Conservation (phyloP, 202 grass and related monocot genomes). For the Cymbopogon flexuosus region DNA sequence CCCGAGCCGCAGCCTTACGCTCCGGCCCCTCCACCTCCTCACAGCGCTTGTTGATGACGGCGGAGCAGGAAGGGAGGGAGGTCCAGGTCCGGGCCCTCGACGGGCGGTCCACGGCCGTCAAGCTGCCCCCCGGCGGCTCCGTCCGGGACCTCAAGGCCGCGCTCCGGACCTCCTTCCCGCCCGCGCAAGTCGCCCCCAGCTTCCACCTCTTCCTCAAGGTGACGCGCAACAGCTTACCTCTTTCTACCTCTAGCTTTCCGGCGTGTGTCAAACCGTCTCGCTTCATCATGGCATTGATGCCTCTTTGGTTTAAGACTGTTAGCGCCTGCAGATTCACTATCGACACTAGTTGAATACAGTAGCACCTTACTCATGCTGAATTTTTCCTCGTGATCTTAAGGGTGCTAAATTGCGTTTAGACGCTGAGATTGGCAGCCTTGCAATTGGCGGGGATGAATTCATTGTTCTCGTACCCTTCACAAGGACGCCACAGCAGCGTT, state of each 20-base stretch:
- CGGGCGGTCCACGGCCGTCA: slow-evolving; percentile 46
- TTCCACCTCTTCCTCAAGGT: slow-evolving; percentile 96
- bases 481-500: slow-evolving; percentile 31
- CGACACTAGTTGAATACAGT: neutral
- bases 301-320: neutral
- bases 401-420: slow-evolving; percentile 62
- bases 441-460: slow-evolving; percentile 30
- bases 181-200: slow-evolving; percentile 49
- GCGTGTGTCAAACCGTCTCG: neutral
- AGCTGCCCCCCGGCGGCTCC: slow-evolving; percentile 33
- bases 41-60: neutral
- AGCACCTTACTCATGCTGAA: neutral
- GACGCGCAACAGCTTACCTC: neutral
- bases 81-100: slow-evolving; percentile 69
- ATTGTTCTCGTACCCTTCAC: slow-evolving; percentile 64
- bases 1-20: neutral
- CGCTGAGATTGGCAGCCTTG: slow-evolving; percentile 31
- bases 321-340: neutral
- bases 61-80: slow-evolving; percentile 29
- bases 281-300: neutral
- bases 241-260: neutral
- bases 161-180: slow-evolving; percentile 59
- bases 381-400: slow-evolving; percentile 37
- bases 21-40: neutral
- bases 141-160: slow-evolving; percentile 69